Percentiles rank a stretch among this genome's conserved stretches.
phyloP scores from a whole-genome alignment of 306 rosid species.

The Arachis hypogaea region DNA sequence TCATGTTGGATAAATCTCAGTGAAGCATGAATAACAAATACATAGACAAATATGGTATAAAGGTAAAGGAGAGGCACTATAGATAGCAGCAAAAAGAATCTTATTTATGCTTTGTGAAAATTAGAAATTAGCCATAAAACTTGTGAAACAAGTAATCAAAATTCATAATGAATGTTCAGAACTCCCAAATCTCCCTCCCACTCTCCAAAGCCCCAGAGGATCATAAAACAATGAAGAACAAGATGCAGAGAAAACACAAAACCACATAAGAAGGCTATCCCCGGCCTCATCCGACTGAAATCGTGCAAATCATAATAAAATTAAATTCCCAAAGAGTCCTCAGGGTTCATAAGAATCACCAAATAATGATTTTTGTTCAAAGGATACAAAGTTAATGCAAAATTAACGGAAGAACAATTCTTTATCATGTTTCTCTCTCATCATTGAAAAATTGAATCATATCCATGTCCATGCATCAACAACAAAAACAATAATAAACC shows the following conservation, averaged over 20 bases:
- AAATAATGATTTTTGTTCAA: not conserved
- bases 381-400: not conserved
- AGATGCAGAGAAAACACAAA: not conserved
- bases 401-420: not conserved
- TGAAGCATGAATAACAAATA: not conserved
- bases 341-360: not conserved
- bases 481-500: not conserved
- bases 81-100: not conserved
- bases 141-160: constrained; percentile 8
- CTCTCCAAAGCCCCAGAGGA: not conserved
- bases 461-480: not conserved
- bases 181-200: not conserved
- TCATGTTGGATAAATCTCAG: not conserved
- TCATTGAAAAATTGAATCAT: not conserved
- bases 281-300: not conserved
- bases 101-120: not conserved
- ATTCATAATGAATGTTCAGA: not conserved
- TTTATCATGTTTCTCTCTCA: not conserved
- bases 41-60: not conserved
- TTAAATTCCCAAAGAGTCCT: not conserved
- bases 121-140: not conserved
- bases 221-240: constrained; percentile 6
- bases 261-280: not conserved
- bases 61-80: too few relatives aligned
- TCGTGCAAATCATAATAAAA: not conserved